phyloP scores from a whole-genome alignment of 2,329 filamentous ascomycete species.

The Venturia effusa region DNA sequence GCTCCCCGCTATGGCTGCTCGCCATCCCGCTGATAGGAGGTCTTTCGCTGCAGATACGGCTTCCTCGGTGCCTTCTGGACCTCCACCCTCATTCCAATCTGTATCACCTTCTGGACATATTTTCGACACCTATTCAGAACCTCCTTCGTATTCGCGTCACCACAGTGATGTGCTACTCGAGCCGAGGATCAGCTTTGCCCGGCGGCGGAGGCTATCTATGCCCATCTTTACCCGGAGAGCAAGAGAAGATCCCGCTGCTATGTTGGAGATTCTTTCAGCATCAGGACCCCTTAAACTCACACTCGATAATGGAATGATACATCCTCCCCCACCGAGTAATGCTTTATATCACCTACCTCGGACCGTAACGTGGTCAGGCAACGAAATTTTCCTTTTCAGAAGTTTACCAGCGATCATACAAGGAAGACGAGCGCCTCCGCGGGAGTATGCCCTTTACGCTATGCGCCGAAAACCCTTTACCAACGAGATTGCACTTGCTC shows the following conservation, averaged over 20 bases:
- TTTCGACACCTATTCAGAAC: not conserved
- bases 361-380: conserved; percentile 11
- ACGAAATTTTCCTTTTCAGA: conserved; percentile 11
- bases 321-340: conserved; percentile 8
- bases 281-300: conserved; percentile 9
- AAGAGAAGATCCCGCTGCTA: not conserved
- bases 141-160: conserved; percentile 6
- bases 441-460: conserved; percentile 10
- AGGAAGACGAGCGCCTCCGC: not conserved
- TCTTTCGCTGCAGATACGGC: not conserved
- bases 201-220: not conserved
- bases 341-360: conserved; percentile 12
- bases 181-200: not conserved
- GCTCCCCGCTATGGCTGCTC: not conserved
- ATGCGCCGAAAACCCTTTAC: conserved; percentile 12
- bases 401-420: not conserved
- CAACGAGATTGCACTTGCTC: conserved; percentile 9
- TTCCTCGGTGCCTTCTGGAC: not conserved
- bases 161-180: conserved; percentile 4
- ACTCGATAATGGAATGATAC: conserved; percentile 9
- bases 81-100: conserved; percentile 3
- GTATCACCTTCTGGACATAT: not conserved
- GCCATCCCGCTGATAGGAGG: not conserved
- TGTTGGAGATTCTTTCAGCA: not conserved
- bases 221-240: not conserved